phyloP scores from a whole-genome alignment of 148 eudicot species.

The Vaccinium vitisidaea region DNA sequence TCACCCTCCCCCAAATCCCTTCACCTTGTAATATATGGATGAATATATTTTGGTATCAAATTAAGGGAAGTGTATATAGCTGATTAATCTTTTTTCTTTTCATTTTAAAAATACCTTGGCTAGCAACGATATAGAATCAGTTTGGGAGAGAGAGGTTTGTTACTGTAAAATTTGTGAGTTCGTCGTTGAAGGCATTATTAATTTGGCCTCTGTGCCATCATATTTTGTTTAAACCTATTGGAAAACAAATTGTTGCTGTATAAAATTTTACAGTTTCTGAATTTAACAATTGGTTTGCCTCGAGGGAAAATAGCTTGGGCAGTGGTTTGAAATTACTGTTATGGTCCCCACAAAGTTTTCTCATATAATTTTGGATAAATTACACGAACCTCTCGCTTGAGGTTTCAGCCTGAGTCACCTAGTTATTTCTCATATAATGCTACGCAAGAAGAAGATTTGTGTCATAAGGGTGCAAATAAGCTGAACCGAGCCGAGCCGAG shows the following conservation, averaged over 20 bases:
- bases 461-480: too few relatives aligned
- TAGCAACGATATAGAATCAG: neutral
- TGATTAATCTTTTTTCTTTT: neutral
- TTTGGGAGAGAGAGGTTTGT: neutral
- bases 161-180: neutral
- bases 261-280: neutral
- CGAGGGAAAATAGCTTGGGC: neutral
- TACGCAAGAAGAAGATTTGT: too few relatives aligned
- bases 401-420: too few relatives aligned
- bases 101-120: neutral
- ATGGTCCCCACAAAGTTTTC: too few relatives aligned
- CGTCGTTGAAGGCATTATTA: neutral
- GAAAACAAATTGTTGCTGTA: neutral
- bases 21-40: constrained; percentile 44
- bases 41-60: neutral
- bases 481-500: too few relatives aligned
- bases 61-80: constrained; percentile 10
- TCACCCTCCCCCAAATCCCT: constrained; percentile 55
- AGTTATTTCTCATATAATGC: too few relatives aligned
- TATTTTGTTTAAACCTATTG: neutral
- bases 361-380: too few relatives aligned
- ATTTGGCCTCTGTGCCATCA: neutral
- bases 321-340: neutral
- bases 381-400: too few relatives aligned
- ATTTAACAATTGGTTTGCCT: neutral